Base-by-base conservation (phyloP, 2,329 filamentous ascomycete genomes). In the Geosmithia flava region DNA sequence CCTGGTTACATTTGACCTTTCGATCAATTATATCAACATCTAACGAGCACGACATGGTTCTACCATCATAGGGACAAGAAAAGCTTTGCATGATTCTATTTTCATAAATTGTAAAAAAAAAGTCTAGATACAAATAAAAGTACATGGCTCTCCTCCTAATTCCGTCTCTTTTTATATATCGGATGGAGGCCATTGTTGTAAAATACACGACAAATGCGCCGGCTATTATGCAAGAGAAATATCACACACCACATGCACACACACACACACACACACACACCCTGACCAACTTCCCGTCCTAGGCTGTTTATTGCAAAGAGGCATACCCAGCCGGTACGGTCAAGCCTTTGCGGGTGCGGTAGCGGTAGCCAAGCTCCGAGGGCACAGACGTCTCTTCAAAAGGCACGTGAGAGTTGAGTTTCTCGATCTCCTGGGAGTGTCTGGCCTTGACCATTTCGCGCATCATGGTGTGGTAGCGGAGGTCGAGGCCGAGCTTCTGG, bases 401-500 rank as follows among this genome's bases (percentile, higher is more conserved):
- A 11, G 30, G 46, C 11, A 50, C 46, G 19, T 20, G 30, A 20
- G 42, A 23, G 42, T 44, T 44, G 20, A 23, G 20, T 11, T 44
- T 23, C 20, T 44, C 40, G 29, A 50, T 30, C 13, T 13, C 23
- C 15, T 20, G 39, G 16, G 41, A 54, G 7, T 74, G 67, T 68
- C 85, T 91, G 20, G 80, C 85, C 58, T 85, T 80, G 45, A 96
- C 81, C 66, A 89, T 66, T 47, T 81, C 71, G 62, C 84, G 69
- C 42, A 94, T 69, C 70, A 86, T 75, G 56, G 82, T 81, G 59
- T 95, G 93, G 52, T 83, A 70, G 11, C 80, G 77, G 56, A 81
- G 81, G 46, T 77, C 70, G n/a, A 95, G 69, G 1, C 87, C 86
- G 51, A 90, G 57, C 59, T 86, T 77, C 55, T 78, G 74, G 0